Evolutionary conservation across 768 basidiomycete species (phyloP).

Genomic region (Trametes cinnabarina): DNA sequence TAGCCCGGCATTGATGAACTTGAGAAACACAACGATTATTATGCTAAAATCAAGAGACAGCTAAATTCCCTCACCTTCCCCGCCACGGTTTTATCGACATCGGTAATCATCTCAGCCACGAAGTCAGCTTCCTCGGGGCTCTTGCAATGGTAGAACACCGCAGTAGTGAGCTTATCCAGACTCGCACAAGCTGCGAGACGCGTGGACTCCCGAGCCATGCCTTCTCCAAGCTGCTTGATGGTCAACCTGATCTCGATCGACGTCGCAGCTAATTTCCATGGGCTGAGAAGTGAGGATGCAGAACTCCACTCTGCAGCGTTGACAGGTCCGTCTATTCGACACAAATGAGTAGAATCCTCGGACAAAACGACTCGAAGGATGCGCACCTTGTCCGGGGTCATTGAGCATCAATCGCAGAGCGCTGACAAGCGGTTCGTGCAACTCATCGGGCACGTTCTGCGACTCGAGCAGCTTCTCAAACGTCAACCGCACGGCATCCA

Average conservation of each 20-base stretch:
- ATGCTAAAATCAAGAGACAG: too few species aligned
- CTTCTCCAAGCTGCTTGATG: conserved; percentile 69
- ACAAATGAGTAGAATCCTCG: neutral
- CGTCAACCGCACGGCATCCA: conserved; percentile 65
- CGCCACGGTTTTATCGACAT: conserved; percentile 63
- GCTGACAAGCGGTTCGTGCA: conserved; percentile 62
- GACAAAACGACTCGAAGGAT: neutral
- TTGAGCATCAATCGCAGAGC: conserved; percentile 67
- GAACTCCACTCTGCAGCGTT: conserved; percentile 16
- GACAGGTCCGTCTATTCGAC: conserved; percentile 10
- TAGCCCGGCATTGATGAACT: conserved; percentile 79
- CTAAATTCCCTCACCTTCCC: conserved; percentile 66
- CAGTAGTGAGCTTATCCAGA: conserved; percentile 62
- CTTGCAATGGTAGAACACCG: conserved; percentile 71
- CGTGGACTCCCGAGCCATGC: conserved; percentile 56
- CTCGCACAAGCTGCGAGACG: conserved; percentile 54
- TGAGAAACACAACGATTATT: too few species aligned
- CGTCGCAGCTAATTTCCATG: conserved; percentile 82
- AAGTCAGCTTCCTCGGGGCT: conserved; percentile 79
- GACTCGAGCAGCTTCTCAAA: conserved; percentile 61
- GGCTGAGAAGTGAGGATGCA: conserved; percentile 65
- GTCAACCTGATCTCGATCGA: conserved; percentile 77
- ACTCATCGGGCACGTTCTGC: conserved; percentile 24
- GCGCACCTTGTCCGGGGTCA: conserved; percentile 55
- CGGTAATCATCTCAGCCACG: conserved; percentile 77